Evolutionary conservation across 2,329 filamentous ascomycete genomes (phyloP), one percentile per base, ranked within the genome.

Genomic region (Pestalotiopsis sp.): DNA sequence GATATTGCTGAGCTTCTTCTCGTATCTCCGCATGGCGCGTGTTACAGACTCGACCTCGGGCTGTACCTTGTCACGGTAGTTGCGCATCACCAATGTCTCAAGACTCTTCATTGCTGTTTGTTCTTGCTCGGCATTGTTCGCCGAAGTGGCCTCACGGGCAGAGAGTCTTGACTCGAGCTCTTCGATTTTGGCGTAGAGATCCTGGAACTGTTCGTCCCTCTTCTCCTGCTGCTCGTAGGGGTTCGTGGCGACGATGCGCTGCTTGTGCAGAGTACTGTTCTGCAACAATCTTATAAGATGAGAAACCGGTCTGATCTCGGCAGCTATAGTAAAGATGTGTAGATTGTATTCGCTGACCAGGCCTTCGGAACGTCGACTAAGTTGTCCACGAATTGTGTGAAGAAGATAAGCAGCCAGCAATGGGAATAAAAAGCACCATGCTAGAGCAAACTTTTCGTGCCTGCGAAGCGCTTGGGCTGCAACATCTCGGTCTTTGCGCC

Each of bases 321-420:
- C 93, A 1, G 92, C 93, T 20, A 97, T 86, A 2, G 97, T 84
- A 79, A 98, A 98, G 66, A 98, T 93, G 13, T 92, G 94, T 67
- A 98, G 85, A 79, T 98, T 98, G 81, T 95, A 97, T 79, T 97
- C 93, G 4, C 94, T 97, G 6, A 98, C 91, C 12, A 98, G 84
- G 1, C 93, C 93, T 78, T 97, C 94, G 0, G 94, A 94, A 0
- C 93, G 93, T 2, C 93, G 87, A 27, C 92, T 95, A 20, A 98
- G 88, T 74, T 95, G 93, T 9, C 87, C 87, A 64, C 95, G 90
- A 69, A 98, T 92, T 23, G 89, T 84, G 77, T 98, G 95, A 12
- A 98, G 85, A 52, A 98, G 83, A 80, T 92, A 96, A 36, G 95
- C 93, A n/a, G 93, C 93, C 3, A 94, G 77, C 0, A 93, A 76